phyloP scores from a whole-genome alignment of 2,329 filamentous ascomycete genomes.

The Tolypocladium sp. region DNA sequence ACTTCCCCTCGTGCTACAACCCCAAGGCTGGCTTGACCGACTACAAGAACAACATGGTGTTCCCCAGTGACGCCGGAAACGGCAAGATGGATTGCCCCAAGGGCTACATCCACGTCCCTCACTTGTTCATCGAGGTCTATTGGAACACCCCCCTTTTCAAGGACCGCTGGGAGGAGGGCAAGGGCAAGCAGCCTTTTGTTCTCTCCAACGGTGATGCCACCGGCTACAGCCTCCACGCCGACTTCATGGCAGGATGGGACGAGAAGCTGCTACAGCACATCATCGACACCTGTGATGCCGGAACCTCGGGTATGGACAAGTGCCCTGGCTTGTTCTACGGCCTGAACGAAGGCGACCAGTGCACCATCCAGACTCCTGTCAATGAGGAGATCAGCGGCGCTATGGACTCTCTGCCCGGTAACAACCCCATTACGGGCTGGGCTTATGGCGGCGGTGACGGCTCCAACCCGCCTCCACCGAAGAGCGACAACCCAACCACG shows the following conservation, averaged over 20 bases:
- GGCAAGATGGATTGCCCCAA: conserved; percentile 45
- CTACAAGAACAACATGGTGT: conserved; percentile 58
- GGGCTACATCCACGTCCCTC: conserved; percentile 45
- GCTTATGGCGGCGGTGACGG: conserved; percentile 24
- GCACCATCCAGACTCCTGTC: conserved; percentile 39
- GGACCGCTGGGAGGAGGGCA: conserved; percentile 43
- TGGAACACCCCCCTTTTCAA: conserved; percentile 47
- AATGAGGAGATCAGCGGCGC: conserved; percentile 34
- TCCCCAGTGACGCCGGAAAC: conserved; percentile 37
- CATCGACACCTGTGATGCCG: conserved; percentile 56
- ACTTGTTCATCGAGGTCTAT: conserved; percentile 52
- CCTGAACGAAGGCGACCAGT: conserved; percentile 44
- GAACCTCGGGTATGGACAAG: conserved; percentile 49
- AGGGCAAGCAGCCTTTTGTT: conserved; percentile 54
- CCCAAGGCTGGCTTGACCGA: conserved; percentile 49
- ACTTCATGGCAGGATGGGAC: conserved; percentile 70
- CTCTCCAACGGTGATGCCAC: conserved; percentile 61
- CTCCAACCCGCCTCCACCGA: background rate
- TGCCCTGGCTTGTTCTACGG: conserved; percentile 50
- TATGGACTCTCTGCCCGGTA: conserved; percentile 42
- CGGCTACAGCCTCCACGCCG: conserved; percentile 61
- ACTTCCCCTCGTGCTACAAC: conserved; percentile 69
- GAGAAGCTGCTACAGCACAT: conserved; percentile 53
- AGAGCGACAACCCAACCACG: background rate
- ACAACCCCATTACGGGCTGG: conserved; percentile 46